Percentiles rank a stretch among this genome's conserved stretches.
phyloP scores from a whole-genome alignment of 768 basidiomycete genomes.

The Trametes maxima region DNA sequence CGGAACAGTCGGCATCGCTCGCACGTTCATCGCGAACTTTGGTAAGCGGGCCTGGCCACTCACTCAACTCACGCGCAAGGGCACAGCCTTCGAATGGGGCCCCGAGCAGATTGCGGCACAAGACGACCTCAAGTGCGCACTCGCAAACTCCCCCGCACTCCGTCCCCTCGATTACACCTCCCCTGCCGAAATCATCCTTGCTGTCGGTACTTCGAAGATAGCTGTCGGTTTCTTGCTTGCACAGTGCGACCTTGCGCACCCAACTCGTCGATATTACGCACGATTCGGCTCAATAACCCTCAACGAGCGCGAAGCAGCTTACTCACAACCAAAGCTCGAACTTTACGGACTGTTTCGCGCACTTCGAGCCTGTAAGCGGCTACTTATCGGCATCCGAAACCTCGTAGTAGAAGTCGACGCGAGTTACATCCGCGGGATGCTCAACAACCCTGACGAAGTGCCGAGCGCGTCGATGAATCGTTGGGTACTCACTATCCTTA shows the following conservation, averaged over 20 bases:
- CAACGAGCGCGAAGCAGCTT: constrained; percentile 29
- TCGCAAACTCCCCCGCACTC: constrained; percentile 18
- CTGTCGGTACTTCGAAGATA: constrained; percentile 30
- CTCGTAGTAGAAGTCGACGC: constrained; percentile 44
- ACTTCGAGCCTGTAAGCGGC: constrained; percentile 24
- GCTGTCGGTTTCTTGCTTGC: constrained; percentile 31
- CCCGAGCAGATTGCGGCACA: constrained; percentile 17
- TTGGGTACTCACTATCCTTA: constrained; percentile 44
- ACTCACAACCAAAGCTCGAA: constrained; percentile 33
- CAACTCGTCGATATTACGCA: constrained; percentile 26
- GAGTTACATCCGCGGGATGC: constrained; percentile 41
- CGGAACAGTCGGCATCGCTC: constrained; percentile 26
- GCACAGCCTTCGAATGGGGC: constrained; percentile 23
- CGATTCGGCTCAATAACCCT: constrained; percentile 43
- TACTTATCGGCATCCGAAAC: constrained; percentile 36
- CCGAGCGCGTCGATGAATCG: constrained; percentile 43
- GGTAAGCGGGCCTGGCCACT: constrained; percentile 26
- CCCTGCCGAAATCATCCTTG: constrained; percentile 22
- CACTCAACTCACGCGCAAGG: constrained; percentile 24
- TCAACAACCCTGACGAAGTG: constrained; percentile 42
- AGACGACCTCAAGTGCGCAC: constrained; percentile 23
- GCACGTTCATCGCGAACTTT: constrained; percentile 30
- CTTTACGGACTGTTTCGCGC: constrained; percentile 29
- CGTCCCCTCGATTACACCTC: constrained; percentile 29
- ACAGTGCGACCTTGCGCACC: constrained; percentile 27